Evolutionary conservation across 208 protist genomes (phyloP).

Genomic region (Vickermania ingenoplastis): DNA sequence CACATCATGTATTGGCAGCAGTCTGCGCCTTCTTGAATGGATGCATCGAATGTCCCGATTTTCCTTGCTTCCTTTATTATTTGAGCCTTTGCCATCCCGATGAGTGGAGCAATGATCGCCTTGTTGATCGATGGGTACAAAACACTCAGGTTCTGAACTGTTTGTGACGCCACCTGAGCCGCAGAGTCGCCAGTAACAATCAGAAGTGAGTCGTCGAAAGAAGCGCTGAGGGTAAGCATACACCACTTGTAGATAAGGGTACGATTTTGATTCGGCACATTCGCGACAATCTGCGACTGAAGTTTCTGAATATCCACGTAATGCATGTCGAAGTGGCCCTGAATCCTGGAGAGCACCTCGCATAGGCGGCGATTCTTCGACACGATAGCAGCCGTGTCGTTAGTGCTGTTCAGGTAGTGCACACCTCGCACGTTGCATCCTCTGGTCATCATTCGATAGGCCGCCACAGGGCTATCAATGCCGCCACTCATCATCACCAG

Average conservation of each 20-base stretch:
- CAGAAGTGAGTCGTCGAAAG: slow-evolving; percentile 47
- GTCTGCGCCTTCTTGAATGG: slow-evolving; percentile 71
- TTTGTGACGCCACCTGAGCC: slow-evolving; percentile 79
- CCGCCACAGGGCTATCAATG: slow-evolving; percentile 82
- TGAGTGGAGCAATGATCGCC: slow-evolving; percentile 55
- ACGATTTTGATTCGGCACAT: slow-evolving; percentile 66
- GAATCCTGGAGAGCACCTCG: slow-evolving; percentile 47
- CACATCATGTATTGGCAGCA: slow-evolving; percentile 89
- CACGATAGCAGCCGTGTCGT: slow-evolving; percentile 67
- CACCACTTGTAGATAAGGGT: slow-evolving; percentile 85
- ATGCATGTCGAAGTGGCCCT: slow-evolving; percentile 65
- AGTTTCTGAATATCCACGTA: slow-evolving; percentile 80
- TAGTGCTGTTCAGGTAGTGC: slow-evolving; percentile 81
- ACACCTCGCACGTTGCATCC: slow-evolving; percentile 63
- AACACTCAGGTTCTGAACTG: slow-evolving; percentile 68
- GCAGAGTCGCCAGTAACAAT: slow-evolving; percentile 70
- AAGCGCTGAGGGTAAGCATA: slow-evolving; percentile 61
- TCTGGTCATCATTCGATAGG: slow-evolving; percentile 78
- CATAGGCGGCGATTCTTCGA: slow-evolving; percentile 67
- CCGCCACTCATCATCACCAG: slow-evolving; percentile 72
- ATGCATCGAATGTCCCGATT: slow-evolving; percentile 61
- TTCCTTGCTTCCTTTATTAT: slow-evolving; percentile 63
- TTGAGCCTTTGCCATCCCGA: slow-evolving; percentile 49
- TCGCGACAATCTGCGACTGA: slow-evolving; percentile 72
- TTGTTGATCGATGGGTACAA: slow-evolving; percentile 62